A percentile compares a stretch with the other conserved stretches of the same genome.
Conservation (phyloP, 305 asterid genomes). For the Solanum hybrid region DNA sequence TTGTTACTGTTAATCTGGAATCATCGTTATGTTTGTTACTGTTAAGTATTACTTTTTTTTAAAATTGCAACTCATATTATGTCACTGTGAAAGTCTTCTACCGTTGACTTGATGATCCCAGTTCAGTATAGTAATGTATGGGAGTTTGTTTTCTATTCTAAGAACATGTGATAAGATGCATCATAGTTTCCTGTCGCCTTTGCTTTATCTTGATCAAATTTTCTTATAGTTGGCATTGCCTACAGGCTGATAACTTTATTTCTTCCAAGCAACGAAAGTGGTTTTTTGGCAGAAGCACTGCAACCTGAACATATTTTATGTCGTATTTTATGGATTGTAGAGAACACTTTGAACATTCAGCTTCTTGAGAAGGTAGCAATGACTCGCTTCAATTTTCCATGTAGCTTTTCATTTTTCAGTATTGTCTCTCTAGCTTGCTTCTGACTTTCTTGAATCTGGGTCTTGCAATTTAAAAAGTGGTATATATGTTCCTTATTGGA, state of each 20-base stretch:
- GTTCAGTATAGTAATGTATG: background rate
- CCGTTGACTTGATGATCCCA: background rate
- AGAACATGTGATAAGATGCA: background rate
- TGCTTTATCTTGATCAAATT: constrained; percentile 5
- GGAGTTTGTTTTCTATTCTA: background rate
- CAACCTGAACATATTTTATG: constrained; percentile 50
- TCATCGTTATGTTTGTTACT: background rate
- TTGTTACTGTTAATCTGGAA: background rate
- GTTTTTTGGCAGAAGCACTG: constrained; percentile 62
- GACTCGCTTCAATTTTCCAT: constrained; percentile 10
- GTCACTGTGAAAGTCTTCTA: background rate
- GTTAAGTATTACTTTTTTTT: background rate
- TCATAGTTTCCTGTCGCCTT: background rate
- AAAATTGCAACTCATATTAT: background rate
- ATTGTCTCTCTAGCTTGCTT: background rate
- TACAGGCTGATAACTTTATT: constrained; percentile 64
- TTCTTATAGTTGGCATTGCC: constrained; percentile 19
- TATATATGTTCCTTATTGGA: background rate
- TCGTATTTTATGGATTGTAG: constrained; percentile 81
- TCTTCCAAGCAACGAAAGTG: constrained; percentile 61
- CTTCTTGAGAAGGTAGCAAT: constrained; percentile 67
- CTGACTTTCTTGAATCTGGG: constrained; percentile 1
- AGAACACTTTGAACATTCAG: constrained; percentile 66
- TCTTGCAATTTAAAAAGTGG: background rate
- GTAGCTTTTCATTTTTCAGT: constrained; percentile 4